Percentiles rank a stretch among this genome's conserved stretches.
These are phyloP conservation scores for Skeletonema potamos DNA, from an alignment of 108 stramenopile genomes.

Conservation along the genomic window DNA sequence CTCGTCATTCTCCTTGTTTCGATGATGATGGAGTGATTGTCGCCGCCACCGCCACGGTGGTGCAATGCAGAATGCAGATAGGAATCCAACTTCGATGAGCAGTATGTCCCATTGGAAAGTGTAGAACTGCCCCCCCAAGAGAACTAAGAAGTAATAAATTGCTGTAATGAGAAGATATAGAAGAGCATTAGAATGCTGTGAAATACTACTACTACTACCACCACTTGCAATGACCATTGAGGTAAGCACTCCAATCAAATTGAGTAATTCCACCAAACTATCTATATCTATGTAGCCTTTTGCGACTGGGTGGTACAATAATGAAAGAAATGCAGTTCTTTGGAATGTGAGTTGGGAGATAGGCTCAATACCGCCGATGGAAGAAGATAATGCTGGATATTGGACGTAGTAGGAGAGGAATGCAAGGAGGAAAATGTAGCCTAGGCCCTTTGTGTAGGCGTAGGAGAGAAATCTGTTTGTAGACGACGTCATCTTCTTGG, in stretches of 20 bases:
- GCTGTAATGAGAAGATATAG: constrained; percentile 29
- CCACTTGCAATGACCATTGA: constrained; percentile 11
- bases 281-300: constrained; percentile 34
- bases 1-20: not conserved
- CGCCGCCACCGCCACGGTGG: constrained; percentile 53
- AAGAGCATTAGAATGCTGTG: constrained; percentile 46
- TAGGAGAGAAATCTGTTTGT: not conserved
- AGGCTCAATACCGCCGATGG: constrained; percentile 50
- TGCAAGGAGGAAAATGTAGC: constrained; percentile 45
- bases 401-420: constrained; percentile 55
- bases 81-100: constrained; percentile 59
- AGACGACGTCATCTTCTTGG: too few relatives aligned
- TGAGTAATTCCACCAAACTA: constrained; percentile 37
- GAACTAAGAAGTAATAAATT: constrained; percentile 39
- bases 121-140: constrained; percentile 53
- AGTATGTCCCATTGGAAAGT: constrained; percentile 86
- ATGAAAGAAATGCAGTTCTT: constrained; percentile 10
- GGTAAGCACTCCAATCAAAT: constrained; percentile 20
- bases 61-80: constrained; percentile 48
- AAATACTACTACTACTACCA: too few relatives aligned
- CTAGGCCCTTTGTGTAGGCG: constrained; percentile 15
- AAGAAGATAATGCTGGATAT: constrained; percentile 51
- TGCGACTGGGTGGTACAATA: not conserved
- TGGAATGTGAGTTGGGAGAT: constrained; percentile 10
- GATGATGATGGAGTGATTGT: constrained; percentile 12